Evolutionary conservation across 1,284 basidiomycete species (phyloP), one percentile per base, ranked within the genome.

Genomic region (Lentinus polychrous): DNA sequence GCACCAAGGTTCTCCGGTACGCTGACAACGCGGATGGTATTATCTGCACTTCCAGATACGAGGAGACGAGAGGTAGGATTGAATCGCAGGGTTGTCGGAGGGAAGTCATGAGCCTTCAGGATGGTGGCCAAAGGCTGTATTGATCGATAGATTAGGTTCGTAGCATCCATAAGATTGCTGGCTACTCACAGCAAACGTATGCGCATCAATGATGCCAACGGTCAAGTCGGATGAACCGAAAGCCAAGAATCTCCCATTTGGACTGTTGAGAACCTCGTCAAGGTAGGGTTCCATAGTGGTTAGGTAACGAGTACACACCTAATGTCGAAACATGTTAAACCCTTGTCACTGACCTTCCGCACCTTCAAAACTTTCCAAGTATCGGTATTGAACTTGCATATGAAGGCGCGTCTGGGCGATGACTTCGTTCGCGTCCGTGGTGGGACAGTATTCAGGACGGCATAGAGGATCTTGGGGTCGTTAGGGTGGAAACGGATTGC

Each of bases 91-190:
- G 87, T 84, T 0, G 95, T 99, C 1, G 92, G 82, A 2, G 96
- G 92, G 65, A 99, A 95, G 54, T 94, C 91, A 66, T 99, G 96
- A 0, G 94, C 90, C 64, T 92, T 90, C 43, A 97, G 73, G 52
- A 99, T 94, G 31, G 85, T 85, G 31, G 92, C 69, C 8, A 94
- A 66, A 0, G 94, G 92, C 92, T 96, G 49, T n/a, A 47, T 8
- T 39, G 51, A 22, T 32, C 38, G 15, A 8, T 27, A 27, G 17
- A 8, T 11, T 34, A 12, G 24, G 34, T 38, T 14, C 31, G 42
- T 31, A 22, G 39, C 22, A 20, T 15, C 23, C 31, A 8, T 27
- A 20, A 15, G 1, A 2, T 10, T n/a, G 6, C 43, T n/a, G 14
- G 41, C 45, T 35, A 71, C 86, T 63, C 64, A 95, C 94, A 42